Conservation (phyloP, 306 rosid genomes). For the Echinosophora koreensis region DNA sequence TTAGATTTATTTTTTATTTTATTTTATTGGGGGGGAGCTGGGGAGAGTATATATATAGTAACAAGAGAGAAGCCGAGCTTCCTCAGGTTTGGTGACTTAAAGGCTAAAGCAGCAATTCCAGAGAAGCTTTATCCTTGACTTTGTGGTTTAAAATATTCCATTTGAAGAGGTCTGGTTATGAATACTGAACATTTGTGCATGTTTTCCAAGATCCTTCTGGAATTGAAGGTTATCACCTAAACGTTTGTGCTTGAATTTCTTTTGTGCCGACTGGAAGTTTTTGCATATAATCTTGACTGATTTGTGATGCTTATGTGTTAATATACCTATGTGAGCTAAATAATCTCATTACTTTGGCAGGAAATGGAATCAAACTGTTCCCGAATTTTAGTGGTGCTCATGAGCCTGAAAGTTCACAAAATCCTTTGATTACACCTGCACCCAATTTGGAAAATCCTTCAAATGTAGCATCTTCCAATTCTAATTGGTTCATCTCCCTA, state of each 20-base stretch:
- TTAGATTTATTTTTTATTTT: background rate
- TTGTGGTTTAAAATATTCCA: background rate
- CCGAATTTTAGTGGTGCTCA: slow-evolving; percentile 32
- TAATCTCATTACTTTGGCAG: slow-evolving; percentile 47
- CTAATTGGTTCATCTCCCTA: slow-evolving; percentile 52
- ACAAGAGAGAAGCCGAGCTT: slow-evolving; percentile 17
- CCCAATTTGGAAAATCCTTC: slow-evolving; percentile 43
- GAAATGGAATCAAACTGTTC: slow-evolving; percentile 51
- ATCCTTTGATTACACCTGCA: slow-evolving; percentile 25
- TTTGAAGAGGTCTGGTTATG: slow-evolving; percentile 18
- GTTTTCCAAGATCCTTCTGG: slow-evolving; percentile 13
- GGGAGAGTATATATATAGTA: background rate
- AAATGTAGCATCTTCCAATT: slow-evolving; percentile 37
- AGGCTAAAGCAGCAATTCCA: slow-evolving; percentile 1
- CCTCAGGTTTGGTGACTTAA: slow-evolving; percentile 36
- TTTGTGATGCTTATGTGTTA: slow-evolving; percentile 16
- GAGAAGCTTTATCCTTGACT: slow-evolving; percentile 10
- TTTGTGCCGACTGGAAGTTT: slow-evolving; percentile 7
- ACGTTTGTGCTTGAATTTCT: slow-evolving; percentile 4
- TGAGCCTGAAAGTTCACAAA: slow-evolving; percentile 43
- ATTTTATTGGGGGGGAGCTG: background rate
- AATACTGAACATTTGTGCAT: slow-evolving; percentile 22
- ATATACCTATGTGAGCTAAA: slow-evolving; percentile 14
- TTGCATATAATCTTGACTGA: slow-evolving; percentile 18
- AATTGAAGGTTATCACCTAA: slow-evolving; percentile 29